Evolutionary conservation across 176 grass and related monocot genomes (phyloP).

Genomic region (Rhynchospora breviuscula): DNA sequence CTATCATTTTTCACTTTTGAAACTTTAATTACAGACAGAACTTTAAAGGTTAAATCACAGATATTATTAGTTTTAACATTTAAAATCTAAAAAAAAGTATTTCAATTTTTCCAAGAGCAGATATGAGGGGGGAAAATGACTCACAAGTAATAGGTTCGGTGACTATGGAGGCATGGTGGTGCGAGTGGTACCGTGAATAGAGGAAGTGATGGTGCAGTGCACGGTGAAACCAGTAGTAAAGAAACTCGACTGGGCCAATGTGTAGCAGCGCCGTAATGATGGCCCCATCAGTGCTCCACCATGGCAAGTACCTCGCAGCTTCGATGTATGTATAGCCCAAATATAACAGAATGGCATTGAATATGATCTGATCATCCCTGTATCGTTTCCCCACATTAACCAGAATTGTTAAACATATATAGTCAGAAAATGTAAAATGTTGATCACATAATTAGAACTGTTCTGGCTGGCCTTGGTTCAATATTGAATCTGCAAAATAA

Average conservation of each 20-base stretch:
- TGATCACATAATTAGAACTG: background rate
- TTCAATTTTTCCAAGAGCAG: background rate
- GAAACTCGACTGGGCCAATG: constrained; percentile 71
- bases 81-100: background rate
- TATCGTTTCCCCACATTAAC: background rate
- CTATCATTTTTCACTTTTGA: background rate
- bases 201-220: constrained; percentile 91
- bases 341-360: constrained; percentile 52
- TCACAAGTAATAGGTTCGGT: constrained; percentile 93
- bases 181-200: constrained; percentile 83
- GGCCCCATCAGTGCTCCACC: constrained; percentile 53
- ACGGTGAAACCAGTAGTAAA: constrained; percentile 95
- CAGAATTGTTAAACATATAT: background rate
- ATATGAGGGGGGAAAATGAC: background rate
- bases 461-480: background rate
- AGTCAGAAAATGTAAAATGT: background rate
- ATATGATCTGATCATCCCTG: constrained; percentile 92
- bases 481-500: background rate
- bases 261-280: constrained; percentile 41
- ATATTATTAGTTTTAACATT: background rate
- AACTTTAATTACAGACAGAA: background rate
- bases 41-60: no score
- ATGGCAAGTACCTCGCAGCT: constrained; percentile 28
- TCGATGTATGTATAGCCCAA: constrained; percentile 11
- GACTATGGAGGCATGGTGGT: constrained; percentile 81